Percentiles rank a stretch among this genome's conserved stretches.
Evolutionary conservation across 805 yeast genomes (phyloP).

Genomic region (Komagataella phaffii): DNA sequence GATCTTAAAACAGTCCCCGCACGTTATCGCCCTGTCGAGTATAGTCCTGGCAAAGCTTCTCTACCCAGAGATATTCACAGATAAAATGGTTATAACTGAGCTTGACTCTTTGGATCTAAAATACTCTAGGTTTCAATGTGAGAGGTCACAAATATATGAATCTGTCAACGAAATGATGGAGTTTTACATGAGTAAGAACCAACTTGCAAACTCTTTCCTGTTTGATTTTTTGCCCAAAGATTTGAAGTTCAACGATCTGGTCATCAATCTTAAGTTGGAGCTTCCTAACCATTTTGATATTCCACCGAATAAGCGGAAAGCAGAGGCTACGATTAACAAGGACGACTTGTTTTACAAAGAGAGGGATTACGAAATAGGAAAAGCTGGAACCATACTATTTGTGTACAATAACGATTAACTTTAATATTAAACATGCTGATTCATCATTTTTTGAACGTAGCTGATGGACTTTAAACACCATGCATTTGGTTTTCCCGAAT

Average conservation of each 20-base stretch:
- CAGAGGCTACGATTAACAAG: neutral
- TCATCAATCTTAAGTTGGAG: conserved; percentile 1
- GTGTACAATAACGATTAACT: conserved; percentile 15
- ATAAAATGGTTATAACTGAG: neutral
- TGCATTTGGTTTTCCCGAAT: conserved; percentile 43
- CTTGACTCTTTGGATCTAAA: neutral
- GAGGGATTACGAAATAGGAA: conserved; percentile 17
- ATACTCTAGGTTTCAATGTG: neutral
- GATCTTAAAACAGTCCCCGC: conserved; percentile 59
- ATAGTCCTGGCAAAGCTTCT: conserved; percentile 37
- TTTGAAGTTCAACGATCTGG: neutral
- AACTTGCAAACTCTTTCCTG: conserved; percentile 9
- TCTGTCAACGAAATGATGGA: conserved; percentile 12
- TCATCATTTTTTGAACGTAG: conserved; percentile 23
- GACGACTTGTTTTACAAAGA: conserved; percentile 15
- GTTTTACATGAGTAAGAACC: conserved; percentile 16
- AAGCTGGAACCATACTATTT: conserved; percentile 18
- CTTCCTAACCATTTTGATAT: neutral
- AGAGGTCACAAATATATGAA: neutral
- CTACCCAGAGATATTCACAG: conserved; percentile 10
- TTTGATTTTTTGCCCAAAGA: conserved; percentile 3
- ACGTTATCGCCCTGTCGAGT: conserved; percentile 58
- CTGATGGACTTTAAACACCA: conserved; percentile 67
- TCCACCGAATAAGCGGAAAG: neutral
- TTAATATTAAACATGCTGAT: conserved; percentile 10